Evolutionary conservation across 768 basidiomycete species (phyloP), one percentile per base, ranked within the genome.

Genomic region (Chalciporus pseudorubinellus): DNA sequence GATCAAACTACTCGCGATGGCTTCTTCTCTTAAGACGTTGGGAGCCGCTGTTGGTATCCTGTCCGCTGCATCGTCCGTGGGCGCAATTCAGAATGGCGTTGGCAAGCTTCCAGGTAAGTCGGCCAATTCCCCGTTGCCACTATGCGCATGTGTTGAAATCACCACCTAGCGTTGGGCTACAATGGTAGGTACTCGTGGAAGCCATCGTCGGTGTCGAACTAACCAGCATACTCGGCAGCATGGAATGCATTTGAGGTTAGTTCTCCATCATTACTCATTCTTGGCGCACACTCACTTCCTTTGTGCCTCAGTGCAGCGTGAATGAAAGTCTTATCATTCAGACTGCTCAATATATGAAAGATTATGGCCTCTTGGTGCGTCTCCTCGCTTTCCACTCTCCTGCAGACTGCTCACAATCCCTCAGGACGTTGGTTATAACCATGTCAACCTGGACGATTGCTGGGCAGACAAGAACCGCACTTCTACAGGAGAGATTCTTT

Each of bases 211-310:
- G 31, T 18, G 33, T 24, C 10, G 22, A 44, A 18, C 31, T 55
- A 36, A 65, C 51, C 12, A 19, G 12, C 24, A 36, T 51, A 8
- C 31, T 44, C 11, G 48, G 21, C 40, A 85, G 84, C 84, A 5
- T 86, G 84, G 84, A 85, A 85, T 59, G 83, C 77, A 5, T 85
- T 79, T 51, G 76, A 77, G 59, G 83, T 83, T 55, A 31, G 74
- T 57, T n/a, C 9, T 20, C 24, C 28, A 21, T 24, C n/a, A 53
- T 29, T 38, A 10, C 21, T 26, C 11, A 4, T 14, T 13, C 22
- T 53, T 24, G 20, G 22, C 26, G 42, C 11, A 12, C 20, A 11
- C 43, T 45, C 29, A 46, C 48, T 28, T 22, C 3, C n/a, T 24
- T 40, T 26, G 20, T 44, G 39, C 48, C 13, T 33, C 49, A 83